Evolutionary conservation across 495 filamentous ascomycete species (phyloP), one percentile per base, ranked within the genome.

Genomic region (Penicillium chermesinum): DNA sequence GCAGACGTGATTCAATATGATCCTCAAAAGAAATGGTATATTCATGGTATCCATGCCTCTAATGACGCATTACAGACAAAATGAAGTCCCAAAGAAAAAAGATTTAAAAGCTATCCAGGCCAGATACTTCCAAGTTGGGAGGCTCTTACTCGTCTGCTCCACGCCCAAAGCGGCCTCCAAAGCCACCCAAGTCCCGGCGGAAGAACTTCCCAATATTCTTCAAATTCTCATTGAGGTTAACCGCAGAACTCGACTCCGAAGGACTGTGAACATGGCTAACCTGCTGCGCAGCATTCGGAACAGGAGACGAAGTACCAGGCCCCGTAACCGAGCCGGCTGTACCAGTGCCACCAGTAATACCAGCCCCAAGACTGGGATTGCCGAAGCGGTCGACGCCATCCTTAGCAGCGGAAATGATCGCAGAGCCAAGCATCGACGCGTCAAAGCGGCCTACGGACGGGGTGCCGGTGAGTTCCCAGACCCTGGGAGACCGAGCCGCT

Each of bases 151-250:
- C 72, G 35, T 73, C 70, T 17, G 56, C 52, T 8, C 63, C 57
- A 19, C 67, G 59, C 1, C 77, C 79, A 66, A 93, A 90, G 51
- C 87, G 70, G 8, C 85, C 80, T 8, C 88, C 85, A 65, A 97
- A 82, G 2, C 85, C 84, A 32, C 88, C 86, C 22, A 91, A 79
- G 71, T 98, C 93, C 44, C 91, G 69, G 41, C 85, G 81, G 71
- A 98, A 97, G 69, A 98, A 95, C 67, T 93, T 96, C 2, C 93
- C 93, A 63, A 98, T 86, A 65, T 87, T 95, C 76, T 86, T 89
- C 66, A 95, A 58, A 65, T 96, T 96, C 68, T 94, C 89, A 57
- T 95, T 91, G 45, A 95, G 73, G 34, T 85, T 86, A 3, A 72
- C 76, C 6, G 76, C 66, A 15, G 75, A 66, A 46, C 52, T 61